Base-by-base conservation (phyloP, 108 stramenopile species). In the Parietichytrium sp. region DNA sequence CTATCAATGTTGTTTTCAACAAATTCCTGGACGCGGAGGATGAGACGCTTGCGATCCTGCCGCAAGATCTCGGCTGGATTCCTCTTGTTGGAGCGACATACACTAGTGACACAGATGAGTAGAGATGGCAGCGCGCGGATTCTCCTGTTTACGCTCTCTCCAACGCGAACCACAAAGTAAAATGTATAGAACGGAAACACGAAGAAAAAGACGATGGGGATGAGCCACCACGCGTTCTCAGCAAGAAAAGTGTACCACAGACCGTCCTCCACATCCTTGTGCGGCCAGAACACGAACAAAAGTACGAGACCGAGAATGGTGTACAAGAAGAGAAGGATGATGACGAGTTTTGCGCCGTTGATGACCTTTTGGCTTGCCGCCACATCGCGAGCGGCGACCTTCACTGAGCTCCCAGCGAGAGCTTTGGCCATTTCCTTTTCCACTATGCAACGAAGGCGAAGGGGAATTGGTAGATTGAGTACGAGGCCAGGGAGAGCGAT, bases 41-140 rank as follows among this genome's bases (percentile, higher is more conserved):
- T 42, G 2, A 72, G 61, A 27, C 61, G 61, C 61, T 72, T 72
- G 61, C 61, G 61, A 42, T 72, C 61, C 42, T 72, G 61, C 13
- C 61, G 61, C 38, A 72, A n/a, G 38, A 72, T 72, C 61, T 72
- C 61, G 33, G 61, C 33, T 25, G 61, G 61, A 1, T 72, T 72
- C 16, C 61, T 16, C 3, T 72, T 33, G 29, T 42, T 33, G 7
- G 29, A 42, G 23, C 45, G 36, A 42, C 61, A 72, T 12, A 42
- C 16, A 16, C 38, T 45, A 23, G 38, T 10, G 1, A 72, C 45
- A 25, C 38, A 33, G n/a, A 72, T n/a, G n/a, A 7, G 13, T 33
- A 45, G 45, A 27, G 38, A 45, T n/a, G 61, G 61, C 10, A 72
- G 16, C 10, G 36, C 38, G 33, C 61, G 61, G 23, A 72, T 10